Base-by-base conservation (phyloP, 2,329 filamentous ascomycete genomes). In the Berkeleyomyces basicola region DNA sequence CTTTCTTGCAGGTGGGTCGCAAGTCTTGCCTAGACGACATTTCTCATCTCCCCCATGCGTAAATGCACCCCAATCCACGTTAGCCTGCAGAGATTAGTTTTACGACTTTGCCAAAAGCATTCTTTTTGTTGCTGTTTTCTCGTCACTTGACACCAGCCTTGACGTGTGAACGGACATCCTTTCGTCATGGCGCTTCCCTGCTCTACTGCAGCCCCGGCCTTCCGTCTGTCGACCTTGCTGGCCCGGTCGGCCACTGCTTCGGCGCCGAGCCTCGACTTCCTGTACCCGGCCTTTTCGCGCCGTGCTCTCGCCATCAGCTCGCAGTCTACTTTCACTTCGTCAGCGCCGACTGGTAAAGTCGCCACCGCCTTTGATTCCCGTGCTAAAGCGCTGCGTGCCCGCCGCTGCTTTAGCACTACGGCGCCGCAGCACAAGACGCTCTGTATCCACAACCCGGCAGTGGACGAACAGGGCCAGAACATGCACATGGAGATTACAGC, bases 401-500 rank as follows among this genome's bases (percentile, higher is more conserved):
- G n/a, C 36, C 63, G 70, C 59, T 46, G 62, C 11, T 80, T 81
- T 63, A 71, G 74, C 36, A 70, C 71, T 23, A 74, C 77, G 1
- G 43, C 70, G 0, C 31, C 68, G 5, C 70, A 69, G 59, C 67
- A 68, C 37, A 74, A 73, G 64, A 85, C 82, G 0, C 72, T 73
- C 39, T 78, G 78, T 49, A 73, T 83, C 3, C 73, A 78, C 66
- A 96, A 97, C 71, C 88, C 90, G 0, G 83, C 86, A 67, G 80
- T 79, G 63, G 88, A 93, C 71, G 88, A 95, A 40, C 83, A 91
- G 62, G 92, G 92, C 36, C 86, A 89, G n/a, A 82, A 86, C 23
- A 90, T 96, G 84, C 76, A 77, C 68, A 79, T 99, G 33, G 85
- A 86, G 61, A 95, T 97, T 66, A 95, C 90, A 0, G 81, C 88